Conservation (phyloP, 306 rosid species). For the Phaseolus lunatus region DNA sequence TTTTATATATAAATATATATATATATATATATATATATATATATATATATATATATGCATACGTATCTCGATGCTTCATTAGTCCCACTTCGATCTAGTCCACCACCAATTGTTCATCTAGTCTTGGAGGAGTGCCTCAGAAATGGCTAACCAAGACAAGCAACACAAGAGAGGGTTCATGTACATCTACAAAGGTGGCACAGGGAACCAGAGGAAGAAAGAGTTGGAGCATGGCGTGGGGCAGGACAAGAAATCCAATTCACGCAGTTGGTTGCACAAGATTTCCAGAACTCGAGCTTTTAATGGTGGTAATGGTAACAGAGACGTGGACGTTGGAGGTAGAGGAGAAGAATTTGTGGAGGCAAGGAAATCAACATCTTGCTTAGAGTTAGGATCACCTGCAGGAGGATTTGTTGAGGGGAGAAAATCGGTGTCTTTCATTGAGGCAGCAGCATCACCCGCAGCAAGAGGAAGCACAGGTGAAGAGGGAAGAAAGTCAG, state of each 20-base stretch:
- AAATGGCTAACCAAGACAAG: constrained; percentile 71
- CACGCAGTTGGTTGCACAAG: constrained; percentile 64
- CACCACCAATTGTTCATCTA: constrained; percentile 18
- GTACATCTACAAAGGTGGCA: constrained; percentile 67
- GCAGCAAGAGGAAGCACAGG: constrained; percentile 35
- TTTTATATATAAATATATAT: constrained; percentile 10
- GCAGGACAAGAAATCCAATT: constrained; percentile 51
- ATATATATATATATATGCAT: constrained; percentile 25
- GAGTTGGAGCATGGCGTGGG: constrained; percentile 29
- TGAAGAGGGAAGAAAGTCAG: constrained; percentile 55
- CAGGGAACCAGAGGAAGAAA: constrained; percentile 54
- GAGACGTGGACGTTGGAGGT: constrained; percentile 29
- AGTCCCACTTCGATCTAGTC: constrained; percentile 44
- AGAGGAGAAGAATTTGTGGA: constrained; percentile 44
- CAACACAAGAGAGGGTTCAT: constrained; percentile 62
- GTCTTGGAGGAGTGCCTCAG: constrained; percentile 4
- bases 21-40: constrained; percentile 32
- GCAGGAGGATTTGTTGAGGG: constrained; percentile 53
- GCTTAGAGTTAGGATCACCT: constrained; percentile 43
- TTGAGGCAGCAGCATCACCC: constrained; percentile 41
- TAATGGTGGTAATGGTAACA: constrained; percentile 33
- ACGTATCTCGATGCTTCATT: constrained; percentile 24
- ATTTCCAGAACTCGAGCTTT: constrained; percentile 50
- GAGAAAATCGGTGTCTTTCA: constrained; percentile 51
- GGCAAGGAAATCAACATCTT: constrained; percentile 56